A percentile compares a stretch with the other conserved stretches of the same genome.
phyloP scores from a whole-genome alignment of 108 stramenopile species.

The Fragilariopsis cylindrus region DNA sequence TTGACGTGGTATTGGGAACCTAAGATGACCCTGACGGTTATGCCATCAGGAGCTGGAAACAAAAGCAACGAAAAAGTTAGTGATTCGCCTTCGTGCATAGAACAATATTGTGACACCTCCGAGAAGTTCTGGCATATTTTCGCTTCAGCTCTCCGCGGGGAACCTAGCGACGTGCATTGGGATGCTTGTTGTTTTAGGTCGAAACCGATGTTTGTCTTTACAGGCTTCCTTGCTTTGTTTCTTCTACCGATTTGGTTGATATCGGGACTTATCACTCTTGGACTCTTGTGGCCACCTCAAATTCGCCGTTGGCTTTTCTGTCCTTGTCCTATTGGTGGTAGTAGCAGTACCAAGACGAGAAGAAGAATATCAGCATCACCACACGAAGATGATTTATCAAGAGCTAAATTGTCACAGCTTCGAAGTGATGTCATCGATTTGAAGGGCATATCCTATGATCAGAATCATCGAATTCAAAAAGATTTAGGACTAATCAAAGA shows the following conservation, averaged over 20 bases:
- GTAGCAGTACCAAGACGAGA: not conserved
- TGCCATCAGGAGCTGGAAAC: not conserved
- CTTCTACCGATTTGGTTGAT: conserved; percentile 70
- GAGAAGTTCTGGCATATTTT: conserved; percentile 32
- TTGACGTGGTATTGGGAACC: conserved; percentile 50
- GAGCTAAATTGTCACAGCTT: conserved; percentile 27
- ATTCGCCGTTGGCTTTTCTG: conserved; percentile 56
- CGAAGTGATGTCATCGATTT: conserved; percentile 26
- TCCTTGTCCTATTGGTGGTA: conserved; percentile 10
- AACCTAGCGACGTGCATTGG: conserved; percentile 16
- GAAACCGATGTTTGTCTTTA: conserved; percentile 20
- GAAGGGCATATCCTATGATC: conserved; percentile 26
- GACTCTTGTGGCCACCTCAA: conserved; percentile 79
- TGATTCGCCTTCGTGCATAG: conserved; percentile 3
- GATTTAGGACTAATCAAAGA: conserved; percentile 35
- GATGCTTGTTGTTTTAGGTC: conserved; percentile 21
- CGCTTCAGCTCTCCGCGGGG: conserved; percentile 7
- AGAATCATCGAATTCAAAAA: conserved; percentile 28
- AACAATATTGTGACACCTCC: conserved; percentile 27
- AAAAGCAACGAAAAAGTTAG: not conserved
- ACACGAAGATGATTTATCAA: conserved; percentile 20
- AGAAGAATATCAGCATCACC: not conserved
- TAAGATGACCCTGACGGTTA: conserved; percentile 32
- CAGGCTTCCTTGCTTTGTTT: conserved; percentile 39
- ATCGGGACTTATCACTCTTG: conserved; percentile 55